Evolutionary conservation across 2,329 filamentous ascomycete species (phyloP).

Genomic region (Trichophyton mentagrophytes): DNA sequence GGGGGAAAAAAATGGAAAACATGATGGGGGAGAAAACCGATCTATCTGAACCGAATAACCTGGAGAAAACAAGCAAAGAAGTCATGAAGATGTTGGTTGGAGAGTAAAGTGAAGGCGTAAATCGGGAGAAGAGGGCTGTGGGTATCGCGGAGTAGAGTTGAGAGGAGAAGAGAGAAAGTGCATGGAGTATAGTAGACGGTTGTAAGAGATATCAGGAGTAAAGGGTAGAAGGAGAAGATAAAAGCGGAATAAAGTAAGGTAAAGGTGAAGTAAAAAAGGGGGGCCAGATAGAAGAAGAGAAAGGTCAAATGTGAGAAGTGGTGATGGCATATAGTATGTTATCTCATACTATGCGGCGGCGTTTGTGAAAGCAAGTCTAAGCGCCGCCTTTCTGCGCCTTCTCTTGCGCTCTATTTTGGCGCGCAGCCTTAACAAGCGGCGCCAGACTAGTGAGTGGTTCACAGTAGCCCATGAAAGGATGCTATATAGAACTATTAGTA

Average conservation of each 20-base stretch:
- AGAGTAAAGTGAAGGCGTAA: background rate
- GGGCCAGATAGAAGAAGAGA: background rate
- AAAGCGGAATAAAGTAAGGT: background rate
- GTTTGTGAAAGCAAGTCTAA: slow-evolving; percentile 13
- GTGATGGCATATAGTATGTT: background rate
- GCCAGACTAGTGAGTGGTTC: slow-evolving; percentile 65
- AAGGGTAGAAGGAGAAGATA: background rate
- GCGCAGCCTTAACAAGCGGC: slow-evolving; percentile 73
- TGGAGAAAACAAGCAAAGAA: background rate
- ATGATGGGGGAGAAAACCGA: background rate
- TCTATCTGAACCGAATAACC: background rate
- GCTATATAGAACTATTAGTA: slow-evolving; percentile 40
- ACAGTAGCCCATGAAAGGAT: slow-evolving; percentile 67
- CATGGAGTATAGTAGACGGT: background rate
- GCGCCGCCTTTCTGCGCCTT: slow-evolving; percentile 53
- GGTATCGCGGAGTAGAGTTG: background rate
- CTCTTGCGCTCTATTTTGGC: slow-evolving; percentile 74
- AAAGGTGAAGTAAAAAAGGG: background rate
- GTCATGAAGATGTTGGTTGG: background rate
- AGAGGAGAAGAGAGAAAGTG: background rate
- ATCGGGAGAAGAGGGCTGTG: background rate
- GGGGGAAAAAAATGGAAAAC: background rate
- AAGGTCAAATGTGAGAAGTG: background rate
- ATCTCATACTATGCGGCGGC: background rate
- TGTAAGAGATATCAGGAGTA: background rate